Conservation (phyloP, 1,284 basidiomycete species). For the Malassezia pachydermatis region DNA sequence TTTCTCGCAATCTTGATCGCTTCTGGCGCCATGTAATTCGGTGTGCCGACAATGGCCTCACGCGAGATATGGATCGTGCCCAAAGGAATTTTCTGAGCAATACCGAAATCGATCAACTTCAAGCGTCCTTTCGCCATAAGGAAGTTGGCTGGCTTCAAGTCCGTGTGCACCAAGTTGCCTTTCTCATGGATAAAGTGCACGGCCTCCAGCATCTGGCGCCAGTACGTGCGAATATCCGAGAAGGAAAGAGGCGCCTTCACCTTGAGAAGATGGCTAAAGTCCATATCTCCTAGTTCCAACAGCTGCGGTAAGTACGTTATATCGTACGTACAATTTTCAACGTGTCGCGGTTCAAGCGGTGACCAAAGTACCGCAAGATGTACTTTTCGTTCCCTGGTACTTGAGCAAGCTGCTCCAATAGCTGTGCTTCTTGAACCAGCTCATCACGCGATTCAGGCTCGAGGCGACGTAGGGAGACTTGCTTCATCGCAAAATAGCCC, state of each 20-base stretch:
- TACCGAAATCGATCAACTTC: constrained; percentile 95
- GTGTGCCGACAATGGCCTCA: constrained; percentile 45
- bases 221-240: constrained; percentile 34
- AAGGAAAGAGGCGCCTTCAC: constrained; percentile 27
- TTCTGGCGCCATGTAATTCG: constrained; percentile 49
- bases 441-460: constrained; percentile 41
- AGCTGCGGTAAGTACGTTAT: constrained; percentile 17
- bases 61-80: constrained; percentile 47
- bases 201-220: constrained; percentile 45
- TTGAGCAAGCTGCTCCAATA: constrained; percentile 33
- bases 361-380: constrained; percentile 44
- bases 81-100: constrained; percentile 65
- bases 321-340: constrained; percentile 32
- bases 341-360: constrained; percentile 34
- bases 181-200: constrained; percentile 45
- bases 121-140: constrained; percentile 73
- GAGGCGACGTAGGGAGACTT: constrained; percentile 40
- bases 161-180: constrained; percentile 44
- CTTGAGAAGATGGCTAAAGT: constrained; percentile 35
- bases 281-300: constrained; percentile 43
- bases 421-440: constrained; percentile 42
- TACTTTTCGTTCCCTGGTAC: constrained; percentile 36
- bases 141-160: constrained; percentile 53
- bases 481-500: constrained; percentile 45
- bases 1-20: constrained; percentile 41